Conservation (phyloP, 192 early-diverging fungal species). For the Backusella macrospora region DNA sequence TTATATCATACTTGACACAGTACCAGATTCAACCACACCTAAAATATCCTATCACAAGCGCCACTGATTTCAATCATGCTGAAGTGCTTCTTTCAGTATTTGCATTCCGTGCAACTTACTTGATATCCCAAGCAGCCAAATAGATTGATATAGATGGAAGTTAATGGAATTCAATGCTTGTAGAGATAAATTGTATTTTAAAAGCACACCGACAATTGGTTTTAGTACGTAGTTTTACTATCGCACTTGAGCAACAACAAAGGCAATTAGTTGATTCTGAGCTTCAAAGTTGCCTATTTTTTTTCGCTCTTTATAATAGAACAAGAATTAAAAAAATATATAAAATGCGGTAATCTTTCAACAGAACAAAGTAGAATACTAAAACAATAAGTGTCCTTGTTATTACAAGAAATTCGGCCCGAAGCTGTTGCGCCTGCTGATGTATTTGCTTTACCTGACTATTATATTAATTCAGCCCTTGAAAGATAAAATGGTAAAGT, state of each 20-base stretch:
- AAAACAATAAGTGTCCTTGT: slow-evolving; percentile 49
- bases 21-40: slow-evolving; percentile 58
- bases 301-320: slow-evolving; percentile 68
- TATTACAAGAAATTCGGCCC: slow-evolving; percentile 67
- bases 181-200: slow-evolving; percentile 72
- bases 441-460: slow-evolving; percentile 76
- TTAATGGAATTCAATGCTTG: slow-evolving; percentile 77
- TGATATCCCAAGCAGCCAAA: slow-evolving; percentile 64
- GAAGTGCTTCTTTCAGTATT: slow-evolving; percentile 68
- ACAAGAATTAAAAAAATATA: slow-evolving; percentile 66
- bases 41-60: slow-evolving; percentile 54
- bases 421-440: slow-evolving; percentile 85
- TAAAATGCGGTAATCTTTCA: slow-evolving; percentile 56
- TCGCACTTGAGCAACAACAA: slow-evolving; percentile 48
- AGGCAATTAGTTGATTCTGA: slow-evolving; percentile 43
- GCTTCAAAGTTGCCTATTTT: slow-evolving; percentile 49
- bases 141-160: slow-evolving; percentile 62
- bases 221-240: slow-evolving; percentile 72
- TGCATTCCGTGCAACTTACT: slow-evolving; percentile 69
- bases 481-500: slow-evolving; percentile 79
- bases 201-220: slow-evolving; percentile 84
- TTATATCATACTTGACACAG: slow-evolving; percentile 47
- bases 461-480: slow-evolving; percentile 74
- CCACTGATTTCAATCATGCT: slow-evolving; percentile 55
- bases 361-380: slow-evolving; percentile 52